Percentiles rank a stretch among this genome's conserved stretches.
Conservation (phyloP, 139 green algal species). For the Chlorella sp. region DNA sequence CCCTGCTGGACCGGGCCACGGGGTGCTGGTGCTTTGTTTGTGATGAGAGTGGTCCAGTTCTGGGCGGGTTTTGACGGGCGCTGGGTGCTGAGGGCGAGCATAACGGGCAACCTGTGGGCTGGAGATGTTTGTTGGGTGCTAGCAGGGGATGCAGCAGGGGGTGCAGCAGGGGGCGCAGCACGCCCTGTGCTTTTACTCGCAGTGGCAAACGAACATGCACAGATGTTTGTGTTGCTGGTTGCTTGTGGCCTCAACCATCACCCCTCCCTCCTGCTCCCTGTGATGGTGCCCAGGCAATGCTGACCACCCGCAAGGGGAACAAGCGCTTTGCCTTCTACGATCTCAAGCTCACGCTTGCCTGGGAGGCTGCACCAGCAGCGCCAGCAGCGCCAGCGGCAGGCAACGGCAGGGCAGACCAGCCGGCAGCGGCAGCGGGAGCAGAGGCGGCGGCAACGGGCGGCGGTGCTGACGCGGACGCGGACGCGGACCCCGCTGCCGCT, state of each 20-base stretch:
- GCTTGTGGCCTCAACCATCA: not conserved
- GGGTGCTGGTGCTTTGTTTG: not conserved
- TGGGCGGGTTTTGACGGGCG: too few species aligned
- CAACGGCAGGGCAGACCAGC: conserved; percentile 7
- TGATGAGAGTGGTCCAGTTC: not conserved
- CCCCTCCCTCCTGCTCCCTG: not conserved
- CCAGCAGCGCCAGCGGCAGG: conserved; percentile 7
- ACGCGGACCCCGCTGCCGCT: not conserved
- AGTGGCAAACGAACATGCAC: not conserved
- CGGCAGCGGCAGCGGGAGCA: not conserved
- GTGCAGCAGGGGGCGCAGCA: too few species aligned
- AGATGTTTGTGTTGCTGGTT: not conserved
- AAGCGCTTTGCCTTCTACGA: conserved; percentile 85
- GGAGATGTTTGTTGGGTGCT: too few species aligned
- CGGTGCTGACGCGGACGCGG: not conserved
- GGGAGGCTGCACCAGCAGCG: conserved; percentile 51
- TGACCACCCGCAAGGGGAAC: conserved; percentile 80
- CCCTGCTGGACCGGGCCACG: too few species aligned
- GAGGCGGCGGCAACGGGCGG: not conserved
- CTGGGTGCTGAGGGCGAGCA: too few species aligned
- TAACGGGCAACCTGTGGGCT: too few species aligned
- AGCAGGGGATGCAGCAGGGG: too few species aligned
- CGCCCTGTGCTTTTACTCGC: not conserved
- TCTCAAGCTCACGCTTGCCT: conserved; percentile 70
- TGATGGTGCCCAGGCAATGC: conserved; percentile 54